Base-by-base conservation (phyloP, 1,284 basidiomycete species). In the Heliocybe sulcata region DNA sequence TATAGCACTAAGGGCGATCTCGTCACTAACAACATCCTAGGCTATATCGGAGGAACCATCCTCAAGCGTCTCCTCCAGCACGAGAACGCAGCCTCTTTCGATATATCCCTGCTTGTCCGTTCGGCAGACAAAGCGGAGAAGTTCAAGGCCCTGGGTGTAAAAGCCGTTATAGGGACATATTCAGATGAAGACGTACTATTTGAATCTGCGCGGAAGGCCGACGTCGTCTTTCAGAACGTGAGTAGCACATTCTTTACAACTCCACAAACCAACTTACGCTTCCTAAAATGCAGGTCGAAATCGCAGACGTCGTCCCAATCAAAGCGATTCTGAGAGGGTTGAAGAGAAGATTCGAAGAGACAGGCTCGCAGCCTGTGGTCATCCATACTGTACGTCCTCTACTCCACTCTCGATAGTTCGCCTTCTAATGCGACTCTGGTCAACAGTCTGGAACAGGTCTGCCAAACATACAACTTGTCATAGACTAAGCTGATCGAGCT, bases 361-460 rank as follows among this genome's bases (percentile, higher is more conserved):
- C 70, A 16, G 76, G 77, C 6, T 70, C 66, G 10, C 56, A 65
- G 3, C 72, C 77, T 1, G 70, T 75, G 42, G 68, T 79, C 35
- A 80, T 83, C 45, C 77, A 82, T 61, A 81, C 78, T 1, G 80
- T 81, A 58, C 51, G 75, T 66, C 19, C 10, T 25, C 19, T 3
- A 35, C 1, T 10, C 14, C n/a, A 26, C 27, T 23, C n/a, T 51
- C n/a, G n/a, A n/a, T n/a, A n/a, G n/a, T 20, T 16, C 47, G 25
- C 14, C 27, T 26, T 12, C 47, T 25, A 26, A 25, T 29, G n/a
- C 42, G 16, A 45, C 23, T 25, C n/a, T n/a, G n/a, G 10, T 49
- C 47, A 31, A 26, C 51, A 74, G 72, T 72, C 72, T 53, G 70
- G 75, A 4, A 70, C 67, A 45, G 69, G 67, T 65, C 31, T 10